Evolutionary conservation across 2,329 filamentous ascomycete species (phyloP), one percentile per base, ranked within the genome.

Genomic region (Trichoderma asperellum): DNA sequence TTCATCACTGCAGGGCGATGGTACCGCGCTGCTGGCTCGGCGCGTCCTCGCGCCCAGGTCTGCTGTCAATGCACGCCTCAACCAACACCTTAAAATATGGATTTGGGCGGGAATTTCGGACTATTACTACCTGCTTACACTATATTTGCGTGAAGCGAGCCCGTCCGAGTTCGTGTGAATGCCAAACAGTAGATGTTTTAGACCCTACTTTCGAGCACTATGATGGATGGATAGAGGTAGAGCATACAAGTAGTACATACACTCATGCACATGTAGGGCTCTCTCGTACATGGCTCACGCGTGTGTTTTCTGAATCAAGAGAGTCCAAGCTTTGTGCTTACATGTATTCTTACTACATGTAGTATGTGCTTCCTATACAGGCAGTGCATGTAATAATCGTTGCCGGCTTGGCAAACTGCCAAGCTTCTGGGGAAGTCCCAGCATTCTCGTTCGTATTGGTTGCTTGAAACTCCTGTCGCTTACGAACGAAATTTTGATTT

Each of bases 21-120:
- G 35, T 32, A 63, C 60, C 60, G 60, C 60, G 60, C 60, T 63
- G 60, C 47, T 63, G 60, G 60, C 32, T 63, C 60, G 47, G 47
- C 60, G 60, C 60, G 60, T 63, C 21, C 32, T 63, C 32, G 60
- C 60, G 60, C 60, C 60, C 34, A 34, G 55, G 60, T 63, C 47
- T 53, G 10, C 60, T 29, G 7, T 21, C 47, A 37, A 21, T 55
- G 60, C 60, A 32, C 35, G 57, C 37, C 47, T 14, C 47, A 63
- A 27, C 10, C 47, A 49, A 55, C 14, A 58, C 56, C 60, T 63
- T 63, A 63, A 40, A 53, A 37, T 53, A 27, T 63, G 47, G 60
- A 53, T 16, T 63, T 21, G 14, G 32, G 47, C 18, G 24, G 14
- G 47, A 12, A 24, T 24, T n/a, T 11, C 16, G 18, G n/a, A 24